phyloP scores from a whole-genome alignment of 495 filamentous ascomycete genomes.

The Penicillium egyptiacum region DNA sequence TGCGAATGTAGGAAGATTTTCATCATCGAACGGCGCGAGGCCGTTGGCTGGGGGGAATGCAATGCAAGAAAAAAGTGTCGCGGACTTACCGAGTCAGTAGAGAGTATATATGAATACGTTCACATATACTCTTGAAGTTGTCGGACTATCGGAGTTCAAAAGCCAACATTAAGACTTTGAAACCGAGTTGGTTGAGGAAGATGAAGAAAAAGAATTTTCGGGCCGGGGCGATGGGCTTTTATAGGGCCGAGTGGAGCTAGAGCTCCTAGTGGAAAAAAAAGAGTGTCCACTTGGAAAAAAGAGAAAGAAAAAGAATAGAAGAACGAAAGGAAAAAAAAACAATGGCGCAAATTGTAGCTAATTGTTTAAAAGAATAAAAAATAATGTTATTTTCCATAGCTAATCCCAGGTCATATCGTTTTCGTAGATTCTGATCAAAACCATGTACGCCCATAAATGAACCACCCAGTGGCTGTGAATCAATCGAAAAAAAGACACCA shows the following conservation, averaged over 20 bases:
- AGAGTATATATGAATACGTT: slow-evolving; percentile 5
- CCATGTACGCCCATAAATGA: neutral
- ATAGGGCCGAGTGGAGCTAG: slow-evolving; percentile 41
- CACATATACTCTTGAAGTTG: neutral
- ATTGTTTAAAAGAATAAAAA: neutral
- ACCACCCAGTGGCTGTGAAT: slow-evolving; percentile 10
- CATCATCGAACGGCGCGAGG: slow-evolving; percentile 43
- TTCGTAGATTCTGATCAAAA: neutral
- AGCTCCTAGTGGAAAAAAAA: slow-evolving; percentile 33
- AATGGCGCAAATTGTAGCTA: neutral
- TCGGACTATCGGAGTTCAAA: neutral
- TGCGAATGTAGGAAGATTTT: slow-evolving; percentile 56
- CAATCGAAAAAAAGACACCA: neutral
- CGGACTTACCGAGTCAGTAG: slow-evolving; percentile 29
- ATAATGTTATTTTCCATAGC: neutral
- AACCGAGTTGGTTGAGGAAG: slow-evolving; percentile 18
- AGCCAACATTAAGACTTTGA: slow-evolving; percentile 18
- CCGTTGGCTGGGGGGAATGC: slow-evolving; percentile 19
- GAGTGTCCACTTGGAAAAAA: slow-evolving; percentile 5
- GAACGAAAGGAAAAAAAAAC: neutral
- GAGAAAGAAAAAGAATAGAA: neutral
- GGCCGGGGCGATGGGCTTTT: slow-evolving; percentile 30
- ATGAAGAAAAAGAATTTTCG: slow-evolving; percentile 32
- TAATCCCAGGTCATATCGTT: slow-evolving; percentile 9
- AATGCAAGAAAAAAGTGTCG: slow-evolving; percentile 5